These are phyloP conservation scores for Sorghum bicolor DNA, from an alignment of 176 grass and related monocot genomes.

Conservation along the genomic window Sorghum_bicolor_NCBIv3 NC_012875.2:51496001-51496500, in stretches of 20 bases:
- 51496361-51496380: constrained; percentile 8
- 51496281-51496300: constrained; percentile 17
- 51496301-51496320: constrained; percentile 12
- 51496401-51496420: background rate
- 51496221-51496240: background rate
- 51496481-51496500: constrained; percentile 82
- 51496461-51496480: constrained; percentile 96
- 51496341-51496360: constrained; percentile 16
- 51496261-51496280: constrained; percentile 20
- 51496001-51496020: background rate
- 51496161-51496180: background rate
- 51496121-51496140: background rate
- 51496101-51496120: background rate
- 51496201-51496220: background rate
- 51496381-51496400: constrained; percentile 14
- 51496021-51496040: background rate
- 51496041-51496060: background rate
- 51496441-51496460: constrained; percentile 83
- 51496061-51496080: background rate
- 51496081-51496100: background rate
- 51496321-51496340: background rate
- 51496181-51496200: background rate
- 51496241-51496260: background rate
- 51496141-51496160: background rate
- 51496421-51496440: constrained; percentile 46